phyloP scores from a whole-genome alignment of 345 rosid genomes.

The Lagerstroemia speciosa region DNA sequence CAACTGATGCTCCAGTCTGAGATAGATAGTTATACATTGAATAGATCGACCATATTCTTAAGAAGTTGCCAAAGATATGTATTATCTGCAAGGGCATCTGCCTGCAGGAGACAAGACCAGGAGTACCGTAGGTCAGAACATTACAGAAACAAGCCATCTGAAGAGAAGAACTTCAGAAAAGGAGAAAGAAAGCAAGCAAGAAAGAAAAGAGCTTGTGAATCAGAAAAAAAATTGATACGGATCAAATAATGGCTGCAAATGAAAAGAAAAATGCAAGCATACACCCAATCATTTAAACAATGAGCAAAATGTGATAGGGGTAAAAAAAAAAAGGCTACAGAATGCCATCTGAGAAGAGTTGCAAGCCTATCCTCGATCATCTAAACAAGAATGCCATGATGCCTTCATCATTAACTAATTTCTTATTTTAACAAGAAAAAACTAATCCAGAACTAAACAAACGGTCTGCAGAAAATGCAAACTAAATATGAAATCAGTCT shows the following conservation, averaged over 20 bases:
- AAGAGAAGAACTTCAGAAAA: constrained; percentile 1
- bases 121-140: background rate
- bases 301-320: background rate
- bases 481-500: no score
- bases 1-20: constrained; percentile 79
- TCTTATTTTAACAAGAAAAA: no score
- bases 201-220: background rate
- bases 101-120: constrained; percentile 32
- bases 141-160: background rate
- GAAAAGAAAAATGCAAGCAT: background rate
- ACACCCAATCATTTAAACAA: background rate
- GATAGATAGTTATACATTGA: constrained; percentile 70
- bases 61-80: constrained; percentile 64
- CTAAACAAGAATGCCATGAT: background rate
- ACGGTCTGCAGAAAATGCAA: background rate
- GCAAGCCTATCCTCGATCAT: background rate
- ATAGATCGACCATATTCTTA: constrained; percentile 95
- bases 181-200: background rate
- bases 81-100: constrained; percentile 74
- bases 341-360: no score
- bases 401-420: background rate
- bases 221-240: background rate
- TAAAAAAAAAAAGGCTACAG: no score
- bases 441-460: background rate
- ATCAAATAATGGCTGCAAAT: background rate